These are phyloP conservation scores for Leccinum fibrillosum DNA, from an alignment of 768 basidiomycete genomes.

Conservation along the genomic window DNA sequence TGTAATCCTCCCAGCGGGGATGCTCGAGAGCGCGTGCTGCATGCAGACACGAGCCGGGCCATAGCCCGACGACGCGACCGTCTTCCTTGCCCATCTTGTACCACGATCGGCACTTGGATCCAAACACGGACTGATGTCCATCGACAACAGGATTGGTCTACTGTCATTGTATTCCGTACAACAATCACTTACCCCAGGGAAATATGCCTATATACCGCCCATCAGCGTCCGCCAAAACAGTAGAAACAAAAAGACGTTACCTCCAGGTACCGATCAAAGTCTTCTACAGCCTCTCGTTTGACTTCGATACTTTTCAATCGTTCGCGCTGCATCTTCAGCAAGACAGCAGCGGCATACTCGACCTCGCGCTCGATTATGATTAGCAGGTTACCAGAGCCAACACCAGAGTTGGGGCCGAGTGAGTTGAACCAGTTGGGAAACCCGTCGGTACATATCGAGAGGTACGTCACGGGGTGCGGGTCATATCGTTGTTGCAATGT, in stretches of 20 bases:
- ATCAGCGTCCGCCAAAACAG: background rate
- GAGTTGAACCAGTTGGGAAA: slow-evolving; percentile 67
- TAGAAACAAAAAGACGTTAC: slow-evolving; percentile 23
- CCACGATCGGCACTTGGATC: slow-evolving; percentile 59
- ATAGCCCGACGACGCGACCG: slow-evolving; percentile 54
- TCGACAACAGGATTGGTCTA: slow-evolving; percentile 18
- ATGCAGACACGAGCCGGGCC: slow-evolving; percentile 61
- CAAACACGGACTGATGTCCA: slow-evolving; percentile 49
- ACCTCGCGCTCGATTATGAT: slow-evolving; percentile 51
- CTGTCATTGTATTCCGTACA: slow-evolving; percentile 1
- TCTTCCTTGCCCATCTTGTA: slow-evolving; percentile 58
- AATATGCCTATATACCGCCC: slow-evolving; percentile 6
- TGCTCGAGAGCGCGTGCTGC: slow-evolving; percentile 45
- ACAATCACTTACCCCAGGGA: background rate
- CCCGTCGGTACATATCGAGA: slow-evolving; percentile 55
- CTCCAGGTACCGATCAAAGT: slow-evolving; percentile 53
- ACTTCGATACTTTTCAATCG: slow-evolving; percentile 59
- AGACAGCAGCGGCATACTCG: slow-evolving; percentile 46
- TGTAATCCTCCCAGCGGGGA: slow-evolving; percentile 66
- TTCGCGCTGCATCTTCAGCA: slow-evolving; percentile 59
- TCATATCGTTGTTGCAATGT: slow-evolving; percentile 50
- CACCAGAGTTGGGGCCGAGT: slow-evolving; percentile 55
- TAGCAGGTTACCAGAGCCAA: slow-evolving; percentile 54
- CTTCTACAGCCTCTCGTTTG: slow-evolving; percentile 56
- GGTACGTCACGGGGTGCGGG: slow-evolving; percentile 56